phyloP scores from a whole-genome alignment of 495 filamentous ascomycete species.

The Aspergillus mulundensis region DNA sequence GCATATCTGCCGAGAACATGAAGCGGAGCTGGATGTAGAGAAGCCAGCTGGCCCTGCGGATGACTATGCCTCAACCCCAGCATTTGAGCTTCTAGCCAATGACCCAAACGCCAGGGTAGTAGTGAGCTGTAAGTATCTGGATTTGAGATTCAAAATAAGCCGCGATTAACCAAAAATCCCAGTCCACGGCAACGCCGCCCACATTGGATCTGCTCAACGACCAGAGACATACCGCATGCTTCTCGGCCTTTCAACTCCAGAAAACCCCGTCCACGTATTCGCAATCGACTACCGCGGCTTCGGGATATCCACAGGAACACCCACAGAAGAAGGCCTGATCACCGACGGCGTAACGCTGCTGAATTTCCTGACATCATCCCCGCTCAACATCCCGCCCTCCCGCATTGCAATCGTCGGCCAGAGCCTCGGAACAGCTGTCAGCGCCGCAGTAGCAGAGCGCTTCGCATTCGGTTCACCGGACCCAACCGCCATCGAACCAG shows the following conservation, averaged over 20 bases:
- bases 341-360: slow-evolving; percentile 70
- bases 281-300: slow-evolving; percentile 89
- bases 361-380: slow-evolving; percentile 49
- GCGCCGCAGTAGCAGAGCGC: slow-evolving; percentile 63
- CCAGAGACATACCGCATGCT: slow-evolving; percentile 40
- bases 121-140: slow-evolving; percentile 49
- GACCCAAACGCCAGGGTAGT: slow-evolving; percentile 55
- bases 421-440: slow-evolving; percentile 83
- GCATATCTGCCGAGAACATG: slow-evolving; percentile 47
- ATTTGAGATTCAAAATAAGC: background rate
- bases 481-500: slow-evolving; percentile 31
- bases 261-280: slow-evolving; percentile 59
- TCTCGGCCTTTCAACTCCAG: slow-evolving; percentile 42
- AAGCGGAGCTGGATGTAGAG: slow-evolving; percentile 41
- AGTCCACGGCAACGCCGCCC: slow-evolving; percentile 50
- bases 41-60: slow-evolving; percentile 38
- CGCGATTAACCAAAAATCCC: background rate
- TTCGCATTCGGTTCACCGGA: slow-evolving; percentile 50
- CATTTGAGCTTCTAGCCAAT: slow-evolving; percentile 50
- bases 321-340: slow-evolving; percentile 78
- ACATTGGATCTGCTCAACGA: slow-evolving; percentile 42
- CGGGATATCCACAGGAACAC: slow-evolving; percentile 72
- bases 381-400: slow-evolving; percentile 53
- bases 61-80: slow-evolving; percentile 41
- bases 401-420: slow-evolving; percentile 83